Evolutionary conservation across 495 filamentous ascomycete genomes (phyloP).

Genomic region (Daldinia bambusicola): DNA sequence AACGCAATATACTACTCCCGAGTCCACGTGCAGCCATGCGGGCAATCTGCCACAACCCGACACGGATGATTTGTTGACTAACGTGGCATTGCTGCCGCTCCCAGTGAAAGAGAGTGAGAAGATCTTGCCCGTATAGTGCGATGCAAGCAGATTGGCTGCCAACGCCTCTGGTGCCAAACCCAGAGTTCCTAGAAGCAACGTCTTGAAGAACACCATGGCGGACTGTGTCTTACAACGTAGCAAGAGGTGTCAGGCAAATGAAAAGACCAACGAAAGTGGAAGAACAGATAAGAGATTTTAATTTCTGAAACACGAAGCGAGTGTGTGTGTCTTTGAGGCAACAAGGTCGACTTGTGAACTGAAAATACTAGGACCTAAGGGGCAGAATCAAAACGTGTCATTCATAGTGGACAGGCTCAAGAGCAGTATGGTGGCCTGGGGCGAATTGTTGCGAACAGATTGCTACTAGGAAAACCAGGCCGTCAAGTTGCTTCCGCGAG

Average conservation of each 20-base stretch:
- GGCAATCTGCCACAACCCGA: slow-evolving; percentile 56
- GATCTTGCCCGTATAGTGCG: slow-evolving; percentile 56
- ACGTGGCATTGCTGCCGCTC: slow-evolving; percentile 39
- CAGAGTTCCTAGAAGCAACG: slow-evolving; percentile 44
- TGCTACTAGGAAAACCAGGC: slow-evolving; percentile 27
- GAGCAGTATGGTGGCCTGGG: slow-evolving; percentile 17
- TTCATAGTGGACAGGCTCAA: slow-evolving; percentile 36
- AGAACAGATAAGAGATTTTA: slow-evolving; percentile 14
- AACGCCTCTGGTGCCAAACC: slow-evolving; percentile 46
- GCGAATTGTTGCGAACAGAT: slow-evolving; percentile 40
- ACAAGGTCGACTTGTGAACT: slow-evolving; percentile 25
- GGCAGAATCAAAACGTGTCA: slow-evolving; percentile 7
- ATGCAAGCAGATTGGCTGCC: slow-evolving; percentile 54
- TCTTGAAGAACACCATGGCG: slow-evolving; percentile 45
- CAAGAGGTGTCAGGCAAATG: slow-evolving; percentile 10
- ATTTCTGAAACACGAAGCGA: slow-evolving; percentile 16
- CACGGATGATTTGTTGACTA: slow-evolving; percentile 48
- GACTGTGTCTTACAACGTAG: slow-evolving; percentile 19
- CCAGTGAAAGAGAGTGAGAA: slow-evolving; percentile 51
- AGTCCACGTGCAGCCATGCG: slow-evolving; percentile 65
- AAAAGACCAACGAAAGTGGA: slow-evolving; percentile 19
- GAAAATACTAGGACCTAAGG: slow-evolving; percentile 18
- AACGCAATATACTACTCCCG: slow-evolving; percentile 66
- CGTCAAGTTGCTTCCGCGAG: slow-evolving; percentile 42
- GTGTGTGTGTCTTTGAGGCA: slow-evolving; percentile 35